A percentile compares a stretch with the other conserved stretches of the same genome.
These are phyloP conservation scores for Chenopodium album DNA, from an alignment of 148 eudicot genomes.

Conservation along the genomic window DNA sequence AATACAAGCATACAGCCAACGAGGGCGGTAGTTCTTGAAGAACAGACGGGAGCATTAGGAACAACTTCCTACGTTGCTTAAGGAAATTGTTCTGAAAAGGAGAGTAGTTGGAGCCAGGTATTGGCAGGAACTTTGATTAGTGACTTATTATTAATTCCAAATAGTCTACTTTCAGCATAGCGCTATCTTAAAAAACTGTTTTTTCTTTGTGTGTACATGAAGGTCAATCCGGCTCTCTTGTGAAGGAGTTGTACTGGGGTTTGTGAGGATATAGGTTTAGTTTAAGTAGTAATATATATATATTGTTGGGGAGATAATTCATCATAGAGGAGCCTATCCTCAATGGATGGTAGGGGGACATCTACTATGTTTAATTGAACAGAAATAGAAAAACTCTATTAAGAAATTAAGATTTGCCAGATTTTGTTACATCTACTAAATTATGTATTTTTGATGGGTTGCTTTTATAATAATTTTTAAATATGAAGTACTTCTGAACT, in stretches of 20 bases:
- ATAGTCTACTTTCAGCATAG: not conserved
- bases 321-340: not conserved
- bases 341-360: not conserved
- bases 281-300: not conserved
- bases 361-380: not conserved
- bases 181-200: not conserved
- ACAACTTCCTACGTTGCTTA: not conserved
- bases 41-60: not conserved
- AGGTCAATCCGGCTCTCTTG: not conserved
- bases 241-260: not conserved
- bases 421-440: not conserved
- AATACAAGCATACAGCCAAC: not conserved
- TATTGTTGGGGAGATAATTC: not conserved
- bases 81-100: not conserved
- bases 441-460: not conserved
- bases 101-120: conserved; percentile 8
- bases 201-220: not conserved
- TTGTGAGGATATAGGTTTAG: not conserved
- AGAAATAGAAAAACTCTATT: not conserved
- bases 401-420: not conserved
- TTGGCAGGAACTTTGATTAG: not conserved
- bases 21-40: not conserved
- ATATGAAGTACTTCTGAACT: not conserved
- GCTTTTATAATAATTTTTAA: not conserved
- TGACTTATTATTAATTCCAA: not conserved